Base-by-base conservation (phyloP, 108 stramenopile species). In the Stephanodiscus minutulus region DNA sequence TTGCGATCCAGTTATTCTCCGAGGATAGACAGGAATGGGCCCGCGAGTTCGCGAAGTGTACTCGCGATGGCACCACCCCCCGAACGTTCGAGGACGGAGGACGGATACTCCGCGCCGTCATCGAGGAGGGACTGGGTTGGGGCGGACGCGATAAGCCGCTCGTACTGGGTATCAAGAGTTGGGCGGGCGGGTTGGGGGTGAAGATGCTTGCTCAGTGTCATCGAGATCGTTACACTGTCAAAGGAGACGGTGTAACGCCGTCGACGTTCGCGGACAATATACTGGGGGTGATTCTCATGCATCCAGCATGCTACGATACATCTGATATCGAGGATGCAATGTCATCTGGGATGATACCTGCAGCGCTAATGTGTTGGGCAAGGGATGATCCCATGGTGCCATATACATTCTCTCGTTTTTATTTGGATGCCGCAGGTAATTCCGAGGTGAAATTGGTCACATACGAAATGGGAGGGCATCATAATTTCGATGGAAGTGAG, bases 371-470 rank as follows among this genome's bases (percentile, higher is more conserved):
- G 55, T 57, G 55, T 57, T 57, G 55, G 55, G 55, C 55, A 57
- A 28, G 5, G 28, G 55, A 57, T 21, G 55, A 57, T 57, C 55
- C 55, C 24, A 4, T 57, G 20, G 28, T 29, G 28, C 55, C 55
- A 25, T 57, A 20, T 25, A 21, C 1, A 57, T 15, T 57, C 4
- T 57, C 55, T 2, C 13, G 24, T 9, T 9, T 24, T 4, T 57
- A 57, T 57, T 57, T 57, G 28, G 55, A 57, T 57, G 55, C 55
- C 24, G 55, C 55, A 29, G 25, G 55, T 57, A 25, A 57, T 57
- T 5, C 13, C 28, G 24, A 57, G 55, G 28, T 57, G 24, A 57
- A 57, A 57, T 24, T 57, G 1, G 24, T 25, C 2, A 9, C 55
- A 11, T 57, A 57, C 25, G 55, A 57, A 57, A 28, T 4, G 13